These are phyloP conservation scores for Apiospora aurea DNA, from an alignment of 2,329 filamentous ascomycete genomes.

Conservation along the genomic window DNA sequence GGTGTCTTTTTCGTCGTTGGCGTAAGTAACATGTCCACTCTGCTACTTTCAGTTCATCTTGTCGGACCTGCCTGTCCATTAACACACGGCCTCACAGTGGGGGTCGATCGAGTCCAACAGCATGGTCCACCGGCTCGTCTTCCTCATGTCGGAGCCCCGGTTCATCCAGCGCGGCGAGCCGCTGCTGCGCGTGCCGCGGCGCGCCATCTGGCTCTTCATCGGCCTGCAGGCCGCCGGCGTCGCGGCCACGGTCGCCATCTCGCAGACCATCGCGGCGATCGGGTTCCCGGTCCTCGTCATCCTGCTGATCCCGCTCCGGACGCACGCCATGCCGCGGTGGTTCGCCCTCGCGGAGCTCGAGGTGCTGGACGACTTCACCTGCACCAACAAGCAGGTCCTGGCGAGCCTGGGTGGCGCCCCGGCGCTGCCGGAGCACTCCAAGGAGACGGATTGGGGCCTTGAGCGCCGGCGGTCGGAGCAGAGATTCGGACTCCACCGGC, in stretches of 20 bases:
- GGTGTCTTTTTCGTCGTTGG: slow-evolving; percentile 67
- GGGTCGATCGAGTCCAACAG: slow-evolving; percentile 59
- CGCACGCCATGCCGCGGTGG: slow-evolving; percentile 55
- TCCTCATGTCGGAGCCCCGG: slow-evolving; percentile 52
- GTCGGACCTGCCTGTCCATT: too few species aligned
- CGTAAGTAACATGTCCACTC: slow-evolving; percentile 43
- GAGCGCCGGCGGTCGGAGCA: slow-evolving; percentile 18
- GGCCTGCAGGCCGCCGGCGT: slow-evolving; percentile 59
- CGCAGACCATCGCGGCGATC: slow-evolving; percentile 66
- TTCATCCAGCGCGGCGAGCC: slow-evolving; percentile 57
- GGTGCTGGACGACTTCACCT: slow-evolving; percentile 59
- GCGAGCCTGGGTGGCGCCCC: slow-evolving; percentile 26
- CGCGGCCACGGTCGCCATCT: slow-evolving; percentile 61
- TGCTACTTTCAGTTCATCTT: too few species aligned
- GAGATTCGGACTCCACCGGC: slow-evolving; percentile 7
- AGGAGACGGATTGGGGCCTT: slow-evolving; percentile 24
- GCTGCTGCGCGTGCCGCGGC: slow-evolving; percentile 49
- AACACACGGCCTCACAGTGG: slow-evolving; percentile 39
- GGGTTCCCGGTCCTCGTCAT: slow-evolving; percentile 66
- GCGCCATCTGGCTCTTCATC: slow-evolving; percentile 57
- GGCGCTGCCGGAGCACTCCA: slow-evolving; percentile 13
- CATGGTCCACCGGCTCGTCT: slow-evolving; percentile 58
- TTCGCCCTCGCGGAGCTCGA: slow-evolving; percentile 56
- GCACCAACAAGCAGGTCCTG: slow-evolving; percentile 25
- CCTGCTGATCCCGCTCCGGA: slow-evolving; percentile 60